phyloP scores from a whole-genome alignment of 2,329 filamentous ascomycete species.

The Dendryphion nanum region DNA sequence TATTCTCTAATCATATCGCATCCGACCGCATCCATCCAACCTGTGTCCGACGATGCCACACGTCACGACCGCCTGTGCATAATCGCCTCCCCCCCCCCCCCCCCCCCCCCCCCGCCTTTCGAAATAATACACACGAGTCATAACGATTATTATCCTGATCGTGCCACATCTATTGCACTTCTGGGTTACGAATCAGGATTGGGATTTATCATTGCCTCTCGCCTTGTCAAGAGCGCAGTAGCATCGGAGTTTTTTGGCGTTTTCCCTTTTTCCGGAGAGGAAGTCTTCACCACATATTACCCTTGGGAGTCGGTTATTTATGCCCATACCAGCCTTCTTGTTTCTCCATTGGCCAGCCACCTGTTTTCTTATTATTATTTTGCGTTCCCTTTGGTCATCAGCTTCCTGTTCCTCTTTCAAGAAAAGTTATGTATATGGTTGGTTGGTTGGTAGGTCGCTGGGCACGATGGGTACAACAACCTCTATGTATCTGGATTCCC shows the following conservation, averaged over 20 bases:
- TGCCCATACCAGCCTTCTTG: conserved; percentile 17
- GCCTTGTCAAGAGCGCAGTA: conserved; percentile 32
- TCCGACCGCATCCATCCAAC: no score
- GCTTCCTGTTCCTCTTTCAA: conserved; percentile 2
- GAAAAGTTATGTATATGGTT: conserved; percentile 8
- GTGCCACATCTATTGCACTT: conserved; percentile 27
- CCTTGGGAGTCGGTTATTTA: conserved; percentile 15
- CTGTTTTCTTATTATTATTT: conserved; percentile 9
- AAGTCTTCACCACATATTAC: conserved; percentile 12
- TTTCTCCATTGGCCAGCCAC: conserved; percentile 4
- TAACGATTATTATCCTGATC: conserved; percentile 33
- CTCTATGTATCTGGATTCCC: neutral
- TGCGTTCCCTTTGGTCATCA: no score
- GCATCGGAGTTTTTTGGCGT: conserved; percentile 38
- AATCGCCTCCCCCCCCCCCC: conserved; percentile 15
- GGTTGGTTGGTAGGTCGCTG: neutral
- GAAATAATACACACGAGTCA: conserved; percentile 35
- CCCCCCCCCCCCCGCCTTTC: conserved; percentile 7
- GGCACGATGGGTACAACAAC: neutral
- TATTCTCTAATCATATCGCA: conserved; percentile 60
- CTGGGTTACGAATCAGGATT: conserved; percentile 34
- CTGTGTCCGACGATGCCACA: conserved; percentile 15
- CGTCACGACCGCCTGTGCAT: conserved; percentile 30
- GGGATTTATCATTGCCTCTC: conserved; percentile 38
- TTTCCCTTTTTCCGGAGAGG: conserved; percentile 7